Evolutionary conservation across 1,284 basidiomycete genomes (phyloP).

Genomic region (Athelia sp.): DNA sequence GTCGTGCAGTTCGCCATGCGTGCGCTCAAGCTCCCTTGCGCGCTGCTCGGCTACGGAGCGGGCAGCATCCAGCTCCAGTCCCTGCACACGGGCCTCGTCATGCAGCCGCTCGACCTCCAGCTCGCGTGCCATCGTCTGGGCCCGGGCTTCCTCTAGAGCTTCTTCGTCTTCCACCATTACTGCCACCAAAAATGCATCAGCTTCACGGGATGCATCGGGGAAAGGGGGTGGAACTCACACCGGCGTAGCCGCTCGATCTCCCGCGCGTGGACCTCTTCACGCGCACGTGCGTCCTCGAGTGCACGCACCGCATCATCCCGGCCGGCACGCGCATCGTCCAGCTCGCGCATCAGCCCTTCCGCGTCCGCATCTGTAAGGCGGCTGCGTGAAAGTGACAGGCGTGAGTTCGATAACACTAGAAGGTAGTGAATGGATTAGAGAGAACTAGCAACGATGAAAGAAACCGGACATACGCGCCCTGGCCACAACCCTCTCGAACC

Average conservation of each 20-base stretch:
- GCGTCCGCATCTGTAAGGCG: constrained; percentile 56
- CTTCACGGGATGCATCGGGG: no score
- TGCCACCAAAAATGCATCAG: no score
- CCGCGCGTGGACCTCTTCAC: constrained; percentile 45
- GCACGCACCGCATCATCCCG: constrained; percentile 70
- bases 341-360: constrained; percentile 12
- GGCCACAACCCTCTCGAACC: constrained; percentile 79
- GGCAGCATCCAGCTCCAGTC: constrained; percentile 55
- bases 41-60: constrained; percentile 67
- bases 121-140: constrained; percentile 50
- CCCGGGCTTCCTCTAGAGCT: constrained; percentile 58
- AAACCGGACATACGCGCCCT: constrained; percentile 69
- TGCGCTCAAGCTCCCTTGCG: constrained; percentile 52
- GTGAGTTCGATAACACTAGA: constrained; percentile 2
- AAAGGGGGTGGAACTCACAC: constrained; percentile 36
- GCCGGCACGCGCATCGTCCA: constrained; percentile 16
- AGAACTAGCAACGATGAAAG: constrained; percentile 1
- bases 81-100: constrained; percentile 53
- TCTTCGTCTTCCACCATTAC: no score
- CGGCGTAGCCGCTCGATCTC: constrained; percentile 51
- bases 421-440: constrained; percentile 3
- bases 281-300: constrained; percentile 52
- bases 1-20: constrained; percentile 68
- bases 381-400: not conserved
- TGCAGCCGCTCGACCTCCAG: constrained; percentile 62